Conservation (phyloP, 768 basidiomycete species). For the Hygrophorus pudorinus region DNA sequence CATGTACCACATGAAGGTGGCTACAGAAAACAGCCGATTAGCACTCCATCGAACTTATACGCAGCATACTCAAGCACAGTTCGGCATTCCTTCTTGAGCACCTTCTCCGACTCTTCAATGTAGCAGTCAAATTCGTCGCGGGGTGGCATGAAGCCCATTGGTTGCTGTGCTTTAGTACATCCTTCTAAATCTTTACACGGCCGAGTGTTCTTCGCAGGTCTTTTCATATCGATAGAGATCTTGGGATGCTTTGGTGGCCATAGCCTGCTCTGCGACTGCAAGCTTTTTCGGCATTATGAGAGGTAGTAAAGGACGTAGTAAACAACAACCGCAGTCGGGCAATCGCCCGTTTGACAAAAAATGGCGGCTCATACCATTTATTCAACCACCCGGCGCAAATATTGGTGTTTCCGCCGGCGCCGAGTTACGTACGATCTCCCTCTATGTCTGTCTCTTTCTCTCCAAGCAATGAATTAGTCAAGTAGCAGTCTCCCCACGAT, state of each 20-base stretch:
- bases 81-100: slow-evolving; percentile 3
- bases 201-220: slow-evolving; percentile 2
- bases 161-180: not conserved
- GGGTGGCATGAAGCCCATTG: slow-evolving; percentile 2
- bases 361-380: too few relatives aligned
- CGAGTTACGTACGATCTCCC: too few relatives aligned
- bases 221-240: slow-evolving; percentile 4
- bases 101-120: slow-evolving; percentile 2
- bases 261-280: not conserved
- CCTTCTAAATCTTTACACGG: slow-evolving; percentile 1
- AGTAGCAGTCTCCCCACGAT: slow-evolving; percentile 70
- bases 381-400: too few relatives aligned
- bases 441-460: too few relatives aligned
- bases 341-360: too few relatives aligned
- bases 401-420: too few relatives aligned
- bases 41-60: not conserved
- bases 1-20: slow-evolving; percentile 8
- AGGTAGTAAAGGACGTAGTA: too few relatives aligned
- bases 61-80: slow-evolving; percentile 2
- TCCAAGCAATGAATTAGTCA: too few relatives aligned
- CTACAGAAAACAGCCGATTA: slow-evolving; percentile 2
- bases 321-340: too few relatives aligned
- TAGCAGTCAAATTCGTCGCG: slow-evolving; percentile 1
- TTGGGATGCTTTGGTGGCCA: slow-evolving; percentile 1
- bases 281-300: not conserved